A percentile compares a stretch with the other conserved stretches of the same genome.
These are phyloP conservation scores for Microsporum ferrugineum DNA, from an alignment of 2,329 filamentous ascomycete species.

Conservation along the genomic window DNA sequence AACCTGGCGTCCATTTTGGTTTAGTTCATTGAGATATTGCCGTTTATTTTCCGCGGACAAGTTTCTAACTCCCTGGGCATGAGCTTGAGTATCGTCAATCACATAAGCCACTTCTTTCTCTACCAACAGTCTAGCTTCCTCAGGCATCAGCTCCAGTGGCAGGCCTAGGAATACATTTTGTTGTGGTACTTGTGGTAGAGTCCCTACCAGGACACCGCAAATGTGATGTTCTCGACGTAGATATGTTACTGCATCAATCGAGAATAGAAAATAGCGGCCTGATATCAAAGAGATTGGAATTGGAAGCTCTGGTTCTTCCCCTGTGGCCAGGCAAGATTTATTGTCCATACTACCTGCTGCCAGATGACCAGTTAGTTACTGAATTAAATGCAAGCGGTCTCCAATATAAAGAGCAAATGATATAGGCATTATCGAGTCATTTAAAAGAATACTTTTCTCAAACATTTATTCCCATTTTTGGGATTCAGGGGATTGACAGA, in stretches of 20 bases:
- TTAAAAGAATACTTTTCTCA: constrained; percentile 32
- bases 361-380: neutral
- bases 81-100: constrained; percentile 64
- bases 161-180: constrained; percentile 90
- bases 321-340: constrained; percentile 10
- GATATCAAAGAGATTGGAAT: constrained; percentile 73
- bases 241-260: constrained; percentile 65
- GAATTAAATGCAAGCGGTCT: constrained; percentile 6
- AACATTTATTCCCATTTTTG: constrained; percentile 15
- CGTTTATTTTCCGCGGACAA: constrained; percentile 48
- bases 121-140: constrained; percentile 74
- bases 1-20: constrained; percentile 44
- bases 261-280: constrained; percentile 79
- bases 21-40: constrained; percentile 49
- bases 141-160: constrained; percentile 78
- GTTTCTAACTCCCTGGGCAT: constrained; percentile 52
- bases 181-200: constrained; percentile 80
- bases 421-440: constrained; percentile 16
- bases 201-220: constrained; percentile 74
- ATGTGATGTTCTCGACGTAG: constrained; percentile 72
- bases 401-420: constrained; percentile 10
- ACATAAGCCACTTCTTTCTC: constrained; percentile 66
- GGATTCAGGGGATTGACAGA: constrained; percentile 78
- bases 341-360: neutral
- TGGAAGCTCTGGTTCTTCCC: constrained; percentile 37